phyloP scores from a whole-genome alignment of 2,329 filamentous ascomycete species.

The Ilyonectria robusta region DNA sequence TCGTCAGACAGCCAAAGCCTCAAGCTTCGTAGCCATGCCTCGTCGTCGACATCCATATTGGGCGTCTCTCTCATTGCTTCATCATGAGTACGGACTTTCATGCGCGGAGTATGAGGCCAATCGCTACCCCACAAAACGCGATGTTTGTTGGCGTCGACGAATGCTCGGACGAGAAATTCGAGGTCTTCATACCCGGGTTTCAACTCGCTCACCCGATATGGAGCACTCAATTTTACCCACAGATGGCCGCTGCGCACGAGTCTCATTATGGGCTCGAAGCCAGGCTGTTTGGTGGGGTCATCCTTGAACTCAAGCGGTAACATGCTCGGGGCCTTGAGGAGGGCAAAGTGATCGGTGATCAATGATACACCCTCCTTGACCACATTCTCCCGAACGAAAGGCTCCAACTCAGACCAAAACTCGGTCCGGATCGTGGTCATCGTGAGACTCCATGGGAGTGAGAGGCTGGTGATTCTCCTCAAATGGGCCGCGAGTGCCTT shows the following conservation, averaged over 20 bases:
- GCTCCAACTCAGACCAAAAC: conserved; percentile 27
- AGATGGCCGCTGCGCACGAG: conserved; percentile 50
- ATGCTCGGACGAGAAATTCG: conserved; percentile 47
- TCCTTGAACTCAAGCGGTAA: conserved; percentile 38
- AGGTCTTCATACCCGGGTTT: conserved; percentile 52
- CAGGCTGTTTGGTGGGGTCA: conserved; percentile 47
- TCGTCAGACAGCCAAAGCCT: conserved; percentile 43
- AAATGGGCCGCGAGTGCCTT: conserved; percentile 49
- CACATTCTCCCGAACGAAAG: conserved; percentile 17
- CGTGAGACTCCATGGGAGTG: conserved; percentile 33
- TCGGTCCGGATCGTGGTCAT: conserved; percentile 36
- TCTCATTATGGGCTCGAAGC: conserved; percentile 37
- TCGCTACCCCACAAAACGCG: conserved; percentile 56
- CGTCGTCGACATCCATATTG: conserved; percentile 43
- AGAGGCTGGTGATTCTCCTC: conserved; percentile 26
- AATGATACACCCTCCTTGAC: conserved; percentile 30
- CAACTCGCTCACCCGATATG: conserved; percentile 52
- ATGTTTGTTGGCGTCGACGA: conserved; percentile 51
- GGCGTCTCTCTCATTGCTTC: conserved; percentile 52
- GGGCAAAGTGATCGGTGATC: conserved; percentile 56
- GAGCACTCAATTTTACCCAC: conserved; percentile 56
- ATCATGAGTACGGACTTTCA: conserved; percentile 53
- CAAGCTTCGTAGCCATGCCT: conserved; percentile 41
- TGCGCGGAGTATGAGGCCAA: conserved; percentile 56
- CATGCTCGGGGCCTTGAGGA: conserved; percentile 54